These are phyloP conservation scores for Phialocephala subalpina DNA, from an alignment of 2,329 filamentous ascomycete genomes.

Conservation along the genomic window DNA sequence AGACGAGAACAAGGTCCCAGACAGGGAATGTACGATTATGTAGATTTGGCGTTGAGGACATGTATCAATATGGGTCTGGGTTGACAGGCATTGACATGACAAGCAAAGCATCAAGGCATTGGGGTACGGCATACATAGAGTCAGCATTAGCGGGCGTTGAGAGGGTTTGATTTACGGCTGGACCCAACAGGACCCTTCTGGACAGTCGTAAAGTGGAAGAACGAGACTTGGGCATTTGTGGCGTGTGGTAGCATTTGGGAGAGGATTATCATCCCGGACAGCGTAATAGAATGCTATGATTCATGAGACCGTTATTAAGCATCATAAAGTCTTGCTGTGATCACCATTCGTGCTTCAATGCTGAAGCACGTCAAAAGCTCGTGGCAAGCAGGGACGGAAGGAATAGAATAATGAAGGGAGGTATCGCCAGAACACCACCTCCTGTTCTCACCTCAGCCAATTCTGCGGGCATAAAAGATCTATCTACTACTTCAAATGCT, in stretches of 20 bases:
- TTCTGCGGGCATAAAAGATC: too few relatives aligned
- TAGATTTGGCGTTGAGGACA: constrained; percentile 36
- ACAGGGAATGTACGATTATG: constrained; percentile 59
- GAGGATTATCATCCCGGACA: background rate
- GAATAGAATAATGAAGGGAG: too few relatives aligned
- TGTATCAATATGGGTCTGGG: constrained; percentile 17
- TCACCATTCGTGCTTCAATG: too few relatives aligned
- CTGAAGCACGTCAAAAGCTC: too few relatives aligned
- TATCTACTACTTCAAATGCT: too few relatives aligned
- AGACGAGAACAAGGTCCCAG: constrained; percentile 45
- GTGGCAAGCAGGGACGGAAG: too few relatives aligned
- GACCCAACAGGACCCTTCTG: background rate
- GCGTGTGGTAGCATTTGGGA: constrained; percentile 5
- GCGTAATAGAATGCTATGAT: background rate
- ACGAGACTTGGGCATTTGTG: background rate
- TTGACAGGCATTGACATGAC: background rate
- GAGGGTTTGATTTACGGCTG: background rate
- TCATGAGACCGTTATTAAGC: too few relatives aligned
- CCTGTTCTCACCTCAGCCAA: too few relatives aligned
- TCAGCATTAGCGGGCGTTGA: background rate
- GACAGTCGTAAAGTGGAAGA: background rate
- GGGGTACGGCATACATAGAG: background rate
- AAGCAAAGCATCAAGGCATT: background rate
- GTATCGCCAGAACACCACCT: too few relatives aligned
- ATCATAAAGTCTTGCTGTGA: too few relatives aligned